Evolutionary conservation across 2,329 filamentous ascomycete genomes (phyloP), one percentile per base, ranked within the genome.

Genomic region (Pestalotiopsis sp.): DNA sequence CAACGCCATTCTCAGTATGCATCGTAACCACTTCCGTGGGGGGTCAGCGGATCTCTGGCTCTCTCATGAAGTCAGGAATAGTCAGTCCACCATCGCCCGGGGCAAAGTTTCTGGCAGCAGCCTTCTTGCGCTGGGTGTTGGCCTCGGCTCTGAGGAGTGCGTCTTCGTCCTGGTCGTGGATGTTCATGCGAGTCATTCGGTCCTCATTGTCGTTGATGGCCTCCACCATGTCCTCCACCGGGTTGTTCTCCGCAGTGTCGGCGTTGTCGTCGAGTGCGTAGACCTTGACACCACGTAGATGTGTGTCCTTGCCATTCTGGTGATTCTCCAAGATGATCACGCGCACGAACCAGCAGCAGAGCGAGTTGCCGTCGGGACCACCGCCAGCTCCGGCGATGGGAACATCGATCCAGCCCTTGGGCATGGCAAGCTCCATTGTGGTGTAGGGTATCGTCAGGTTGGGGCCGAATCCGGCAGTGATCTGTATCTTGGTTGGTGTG

Each of bases 251-350:
- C 2, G 78, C 77, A 3, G 79, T 81, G 14, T 80, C 79, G 3
- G 79, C 81, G 17, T 80, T 81, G 13, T 83, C 81, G 69, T 88
- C 86, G 36, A 88, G 81, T 1, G 88, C 88, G 72, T 89, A 99
- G 11, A 98, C 92, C 82, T 97, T 97, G 79, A 99, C 88, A 2
- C 94, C 95, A 17, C 96, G 88, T 27, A 99, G 87, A 84, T 99
- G 96, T n/a, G 96, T 99, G 79, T 99, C 96, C 79, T 99, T 99
- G 72, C 96, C 96, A 79, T 99, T 99, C 81, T 99, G 96, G 79
- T 99, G 96, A 77, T 99, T 99, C 82, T 98, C 96, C 65, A 95
- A 88, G 63, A 99, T 91, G 73, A 93, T 91, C 76, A 98, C 91
- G 79, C 98, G 95, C 36, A 99, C 86, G 38, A 98, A 89, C 82